Evolutionary conservation across 129 eudicot species (phyloP), one percentile per base, ranked within the genome.

Genomic region (Logfia minima): DNA sequence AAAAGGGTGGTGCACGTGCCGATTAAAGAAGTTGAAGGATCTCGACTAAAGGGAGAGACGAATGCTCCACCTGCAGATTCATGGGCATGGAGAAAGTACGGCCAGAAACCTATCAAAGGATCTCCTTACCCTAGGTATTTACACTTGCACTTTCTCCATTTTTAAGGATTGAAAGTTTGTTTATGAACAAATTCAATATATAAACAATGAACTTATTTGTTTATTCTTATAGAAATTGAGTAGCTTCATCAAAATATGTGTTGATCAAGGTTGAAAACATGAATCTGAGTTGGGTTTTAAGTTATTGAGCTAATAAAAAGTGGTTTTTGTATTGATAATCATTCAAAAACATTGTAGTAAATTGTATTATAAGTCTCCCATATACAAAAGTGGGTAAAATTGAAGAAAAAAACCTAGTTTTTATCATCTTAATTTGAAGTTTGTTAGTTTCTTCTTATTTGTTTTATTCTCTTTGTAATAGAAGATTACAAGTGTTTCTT

Each of bases 71-170:
- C 98, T 23, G 80, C 97, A 10, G 98, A 93, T 90, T 88, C 97
- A 8, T 93, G 98, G 98, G 97, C 98, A 13, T 93, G 98, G 98
- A 85, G 98, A 62, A 93, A 93, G 81, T 93, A 93, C 69, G 98
- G 98, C 66, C 98, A 93, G 75, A 93, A 93, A 71, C 98, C 98
- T 64, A 93, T 93, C 88, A 93, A 93, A 80, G 98, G 97, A 65
- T 93, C 98, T 77, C 98, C 98, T 34, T 93, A 90, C 75, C 98
- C 98, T 11, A 85, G 98, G 98, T 88, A 86, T 34, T 32, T 28
- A 51, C 39, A 32, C 22, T 43, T 14, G 29, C 35, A 23, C 1
- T 28, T 71, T 79, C 26, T 70, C 6, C 48, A 16, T 31, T 48
- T 11, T 48, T 48, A 48, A 3, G 55, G 5, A 71, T 31, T 29